Conservation (phyloP, 2,329 filamentous ascomycete genomes). For the Aspergillus sp. region DNA sequence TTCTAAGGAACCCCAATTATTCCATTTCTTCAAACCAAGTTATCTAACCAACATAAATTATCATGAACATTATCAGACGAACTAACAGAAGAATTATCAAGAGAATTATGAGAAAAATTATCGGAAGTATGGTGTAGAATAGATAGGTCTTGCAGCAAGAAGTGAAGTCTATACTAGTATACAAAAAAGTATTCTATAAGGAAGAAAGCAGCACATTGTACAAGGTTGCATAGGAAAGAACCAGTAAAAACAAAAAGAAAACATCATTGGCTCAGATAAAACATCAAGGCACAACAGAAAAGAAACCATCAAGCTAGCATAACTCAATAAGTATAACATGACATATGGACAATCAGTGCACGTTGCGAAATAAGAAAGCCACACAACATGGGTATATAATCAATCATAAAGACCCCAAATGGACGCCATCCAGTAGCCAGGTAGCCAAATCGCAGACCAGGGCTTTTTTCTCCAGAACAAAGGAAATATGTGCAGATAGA, state of each 20-base stretch:
- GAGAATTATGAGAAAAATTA: background rate
- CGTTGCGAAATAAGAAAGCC: conserved; percentile 2
- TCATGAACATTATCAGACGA: no score
- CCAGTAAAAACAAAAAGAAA: background rate
- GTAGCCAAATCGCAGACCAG: background rate
- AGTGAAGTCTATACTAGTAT: background rate
- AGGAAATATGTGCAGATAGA: conserved; percentile 3
- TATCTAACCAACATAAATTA: no score
- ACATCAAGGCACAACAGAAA: background rate
- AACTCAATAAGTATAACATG: conserved; percentile 2
- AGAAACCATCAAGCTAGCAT: background rate
- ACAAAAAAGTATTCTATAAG: background rate
- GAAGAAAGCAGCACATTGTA: background rate
- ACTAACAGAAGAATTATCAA: background rate
- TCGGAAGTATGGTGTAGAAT: no score
- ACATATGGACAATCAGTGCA: background rate
- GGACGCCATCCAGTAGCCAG: background rate
- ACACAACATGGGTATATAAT: background rate
- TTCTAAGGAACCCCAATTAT: no score
- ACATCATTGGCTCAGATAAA: background rate
- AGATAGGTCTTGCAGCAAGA: background rate
- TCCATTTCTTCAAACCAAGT: no score
- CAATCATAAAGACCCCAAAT: background rate
- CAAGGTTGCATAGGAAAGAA: background rate
- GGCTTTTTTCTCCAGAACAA: background rate